Evolutionary conservation across 2,329 filamentous ascomycete genomes (phyloP), one percentile per base, ranked within the genome.

Genomic region (Phoma sp.): DNA sequence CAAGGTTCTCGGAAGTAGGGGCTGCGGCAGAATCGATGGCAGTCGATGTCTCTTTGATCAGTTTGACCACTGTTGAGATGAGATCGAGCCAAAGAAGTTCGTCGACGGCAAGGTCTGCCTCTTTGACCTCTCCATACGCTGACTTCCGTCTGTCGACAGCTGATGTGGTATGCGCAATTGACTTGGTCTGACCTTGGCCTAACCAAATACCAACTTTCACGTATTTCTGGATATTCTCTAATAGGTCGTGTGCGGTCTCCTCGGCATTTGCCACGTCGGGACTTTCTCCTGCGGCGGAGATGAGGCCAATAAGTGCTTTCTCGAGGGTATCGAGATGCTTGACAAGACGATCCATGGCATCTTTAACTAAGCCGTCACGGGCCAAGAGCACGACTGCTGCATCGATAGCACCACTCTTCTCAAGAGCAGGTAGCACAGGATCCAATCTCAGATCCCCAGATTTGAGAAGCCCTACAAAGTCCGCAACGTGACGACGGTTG

Each of bases 191-290:
- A 1, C 89, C 86, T 74, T 96, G 91, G 65, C 95, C 98, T 10
- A 99, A 80, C 95, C 95, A 99, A 45, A 96, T 93, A 11, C 96
- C 95, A 1, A 99, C 91, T 60, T 92, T 88, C 1, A 89, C 86
- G 75, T 96, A 98, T 71, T 96, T 97, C 57, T 96, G 88, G 14
- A 99, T 78, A 0, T 89, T 87, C 52, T 86, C 84, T 4, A 96
- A 80, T 1, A 96, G 80, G 52, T 93, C 89, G 51, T 89, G 84
- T 0, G 89, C 85, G 0, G 89, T 84, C 58, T 88, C 85, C 55
- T 86, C 83, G 2, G 87, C 82, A 42, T 81, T 83, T 1, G 78
- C 75, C 1, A 81, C 77, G 51, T 88, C 83, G 1, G 81, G 80
- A 25, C 83, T 82, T 0, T 86, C 81, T 4, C 79, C 77, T 0